These are phyloP conservation scores for Apiospora rasikravindrae DNA, from an alignment of 2,329 filamentous ascomycete species.

Conservation along the genomic window DNA sequence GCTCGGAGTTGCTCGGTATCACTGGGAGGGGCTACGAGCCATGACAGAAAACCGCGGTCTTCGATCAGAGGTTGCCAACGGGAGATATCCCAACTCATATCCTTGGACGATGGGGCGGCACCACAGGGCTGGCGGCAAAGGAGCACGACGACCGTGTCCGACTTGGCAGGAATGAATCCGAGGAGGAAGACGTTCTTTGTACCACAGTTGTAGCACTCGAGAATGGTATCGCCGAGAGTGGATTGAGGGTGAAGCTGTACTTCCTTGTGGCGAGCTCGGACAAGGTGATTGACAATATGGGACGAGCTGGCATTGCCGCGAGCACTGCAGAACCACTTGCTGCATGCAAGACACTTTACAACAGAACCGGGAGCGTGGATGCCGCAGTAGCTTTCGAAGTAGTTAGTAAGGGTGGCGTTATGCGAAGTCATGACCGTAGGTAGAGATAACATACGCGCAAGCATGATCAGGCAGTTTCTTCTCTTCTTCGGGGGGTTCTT, in stretches of 20 bases:
- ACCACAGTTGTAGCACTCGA: slow-evolving; percentile 99
- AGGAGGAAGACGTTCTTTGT: slow-evolving; percentile 99
- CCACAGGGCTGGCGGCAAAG: slow-evolving; percentile 97
- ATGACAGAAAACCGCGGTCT: slow-evolving; percentile 91
- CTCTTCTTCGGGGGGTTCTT: slow-evolving; percentile 71
- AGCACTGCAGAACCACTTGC: slow-evolving; percentile 99
- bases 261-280: slow-evolving; percentile 97
- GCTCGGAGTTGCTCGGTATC: slow-evolving; percentile 97
- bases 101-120: slow-evolving; percentile 92
- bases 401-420: slow-evolving; percentile 25
- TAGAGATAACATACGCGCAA: slow-evolving; percentile 75
- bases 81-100: slow-evolving; percentile 99
- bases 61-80: slow-evolving; percentile 98
- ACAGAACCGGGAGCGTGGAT: slow-evolving; percentile 96
- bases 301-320: slow-evolving; percentile 96
- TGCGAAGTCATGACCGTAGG: slow-evolving; percentile 11
- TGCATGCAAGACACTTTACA: slow-evolving; percentile 93
- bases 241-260: slow-evolving; percentile 95
- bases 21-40: slow-evolving; percentile 87
- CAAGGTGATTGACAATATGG: slow-evolving; percentile 97
- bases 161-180: slow-evolving; percentile 98
- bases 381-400: slow-evolving; percentile 81
- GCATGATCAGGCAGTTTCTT: slow-evolving; percentile 93
- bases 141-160: slow-evolving; percentile 95
- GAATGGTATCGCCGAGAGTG: slow-evolving; percentile 89